Base-by-base conservation (phyloP, 768 basidiomycete genomes). In the Xerocomus potaroensis region DNA sequence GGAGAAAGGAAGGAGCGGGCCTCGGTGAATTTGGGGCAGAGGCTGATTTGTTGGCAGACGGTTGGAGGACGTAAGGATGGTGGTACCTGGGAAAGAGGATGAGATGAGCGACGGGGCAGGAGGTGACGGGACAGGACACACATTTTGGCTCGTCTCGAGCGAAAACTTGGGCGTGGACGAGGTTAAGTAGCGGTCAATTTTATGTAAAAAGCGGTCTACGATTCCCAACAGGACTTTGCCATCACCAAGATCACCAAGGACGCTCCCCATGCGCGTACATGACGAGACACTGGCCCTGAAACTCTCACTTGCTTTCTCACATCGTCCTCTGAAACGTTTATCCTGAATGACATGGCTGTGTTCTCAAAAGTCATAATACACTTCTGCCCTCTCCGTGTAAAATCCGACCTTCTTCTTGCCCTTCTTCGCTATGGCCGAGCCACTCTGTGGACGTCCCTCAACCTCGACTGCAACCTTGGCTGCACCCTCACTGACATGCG, bases 301-400 rank as follows among this genome's bases (percentile, higher is more conserved):
- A 39, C 26, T n/a, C 36, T 23, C 36, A 23, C 36, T 21, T 37
- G 36, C 8, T 19, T 19, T 27, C 26, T 27, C 26, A 27, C 26
- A 27, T 22, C 8, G 33, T 34, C 34, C 34, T 35, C 49, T 60
- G 57, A 58, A 58, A 59, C 59, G 15, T 31, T 16, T 35, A 26
- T 14, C 26, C 8, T n/a, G 34, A n/a, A n/a, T n/a, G n/a, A n/a
- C n/a, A n/a, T n/a, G n/a, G n/a, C n/a, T n/a, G n/a, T n/a, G n/a
- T n/a, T 6, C 26, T 43, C 67, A 87, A 62, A 87, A 87, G 58
- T 85, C 87, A 60, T 87, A 27, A n/a, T n/a, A 88, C 65, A 88
- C 53, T 51, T 87, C 87, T 24, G 79, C 81, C 48, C 72, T 69
- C 56, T 85, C 83, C 46, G 79, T 77, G 43, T 70, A 73, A 63